Percentiles rank a stretch among this genome's conserved stretches.
phyloP scores from a whole-genome alignment of 306 rosid genomes.

The Glycyrrhiza uralensis region DNA sequence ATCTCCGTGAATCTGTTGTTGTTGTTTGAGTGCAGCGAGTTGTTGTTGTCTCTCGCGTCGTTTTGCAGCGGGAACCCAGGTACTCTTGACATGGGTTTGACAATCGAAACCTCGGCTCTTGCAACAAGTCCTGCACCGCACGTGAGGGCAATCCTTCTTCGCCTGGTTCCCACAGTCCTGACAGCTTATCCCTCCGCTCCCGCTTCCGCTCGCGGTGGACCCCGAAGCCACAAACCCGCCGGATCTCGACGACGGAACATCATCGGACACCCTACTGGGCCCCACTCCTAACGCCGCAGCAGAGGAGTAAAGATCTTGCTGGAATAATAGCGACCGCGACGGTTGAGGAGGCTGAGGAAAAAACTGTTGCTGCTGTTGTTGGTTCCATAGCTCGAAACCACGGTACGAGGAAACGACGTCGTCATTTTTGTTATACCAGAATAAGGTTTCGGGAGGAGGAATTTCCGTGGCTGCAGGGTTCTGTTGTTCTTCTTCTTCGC shows the following conservation, averaged over 20 bases:
- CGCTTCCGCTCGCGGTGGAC: constrained; percentile 52
- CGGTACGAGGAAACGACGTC: constrained; percentile 50
- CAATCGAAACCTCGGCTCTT: constrained; percentile 91
- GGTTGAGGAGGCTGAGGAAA: constrained; percentile 9
- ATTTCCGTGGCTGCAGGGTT: constrained; percentile 38
- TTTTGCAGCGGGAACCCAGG: constrained; percentile 88
- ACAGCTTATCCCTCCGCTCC: constrained; percentile 58
- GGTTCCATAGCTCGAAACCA: constrained; percentile 81
- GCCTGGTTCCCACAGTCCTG: constrained; percentile 99
- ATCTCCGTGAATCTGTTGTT: constrained; percentile 27
- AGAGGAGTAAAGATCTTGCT: constrained; percentile 73
- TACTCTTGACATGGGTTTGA: constrained; percentile 79
- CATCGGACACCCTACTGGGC: constrained; percentile 58
- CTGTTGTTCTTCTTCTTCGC: neutral
- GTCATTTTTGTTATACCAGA: constrained; percentile 60
- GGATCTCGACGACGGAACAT: constrained; percentile 58
- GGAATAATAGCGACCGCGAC: constrained; percentile 41
- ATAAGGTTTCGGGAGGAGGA: constrained; percentile 44
- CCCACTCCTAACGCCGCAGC: constrained; percentile 62
- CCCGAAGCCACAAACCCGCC: too few relatives aligned
- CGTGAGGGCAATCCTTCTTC: constrained; percentile 81
- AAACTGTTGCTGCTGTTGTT: constrained; percentile 61
- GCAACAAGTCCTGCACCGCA: constrained; percentile 90
- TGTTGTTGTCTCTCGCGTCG: constrained; percentile 78
- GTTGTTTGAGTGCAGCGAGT: constrained; percentile 24